These are phyloP conservation scores for Lathyrus sativus DNA, from an alignment of 306 rosid genomes.

Conservation along the genomic window DNA sequence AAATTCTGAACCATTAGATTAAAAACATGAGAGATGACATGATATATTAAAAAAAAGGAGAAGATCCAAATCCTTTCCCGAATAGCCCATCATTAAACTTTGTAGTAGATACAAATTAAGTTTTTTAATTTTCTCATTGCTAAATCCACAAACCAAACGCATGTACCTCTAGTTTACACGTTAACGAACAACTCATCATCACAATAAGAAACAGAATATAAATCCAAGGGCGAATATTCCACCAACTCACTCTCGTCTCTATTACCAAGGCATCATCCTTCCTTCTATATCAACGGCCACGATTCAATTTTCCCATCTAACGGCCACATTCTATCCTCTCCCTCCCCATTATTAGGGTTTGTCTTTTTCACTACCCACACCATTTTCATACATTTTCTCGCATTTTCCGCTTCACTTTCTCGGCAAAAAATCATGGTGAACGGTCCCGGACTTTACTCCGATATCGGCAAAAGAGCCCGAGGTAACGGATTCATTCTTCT, in stretches of 20 bases:
- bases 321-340: slow-evolving; percentile 41
- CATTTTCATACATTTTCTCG: slow-evolving; percentile 17
- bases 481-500: slow-evolving; percentile 45
- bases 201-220: background rate
- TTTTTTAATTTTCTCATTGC: too few species aligned
- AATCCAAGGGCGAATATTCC: slow-evolving; percentile 38
- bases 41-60: too few species aligned
- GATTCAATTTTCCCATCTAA: slow-evolving; percentile 16
- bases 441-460: slow-evolving; percentile 93
- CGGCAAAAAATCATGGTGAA: slow-evolving; percentile 70
- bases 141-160: too few species aligned
- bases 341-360: slow-evolving; percentile 41
- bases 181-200: background rate
- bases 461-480: slow-evolving; percentile 89
- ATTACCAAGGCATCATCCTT: slow-evolving; percentile 30
- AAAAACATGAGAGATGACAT: too few species aligned
- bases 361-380: background rate
- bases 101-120: too few species aligned
- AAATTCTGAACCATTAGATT: too few species aligned
- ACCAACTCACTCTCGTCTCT: slow-evolving; percentile 29
- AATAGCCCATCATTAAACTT: too few species aligned
- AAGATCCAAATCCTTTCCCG: too few species aligned
- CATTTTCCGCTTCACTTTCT: slow-evolving; percentile 44
- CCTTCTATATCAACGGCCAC: slow-evolving; percentile 50
- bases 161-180: slow-evolving; percentile 29